Evolutionary conservation across 129 eudicot species (phyloP).

Genomic region (Escallonia rubra): DNA sequence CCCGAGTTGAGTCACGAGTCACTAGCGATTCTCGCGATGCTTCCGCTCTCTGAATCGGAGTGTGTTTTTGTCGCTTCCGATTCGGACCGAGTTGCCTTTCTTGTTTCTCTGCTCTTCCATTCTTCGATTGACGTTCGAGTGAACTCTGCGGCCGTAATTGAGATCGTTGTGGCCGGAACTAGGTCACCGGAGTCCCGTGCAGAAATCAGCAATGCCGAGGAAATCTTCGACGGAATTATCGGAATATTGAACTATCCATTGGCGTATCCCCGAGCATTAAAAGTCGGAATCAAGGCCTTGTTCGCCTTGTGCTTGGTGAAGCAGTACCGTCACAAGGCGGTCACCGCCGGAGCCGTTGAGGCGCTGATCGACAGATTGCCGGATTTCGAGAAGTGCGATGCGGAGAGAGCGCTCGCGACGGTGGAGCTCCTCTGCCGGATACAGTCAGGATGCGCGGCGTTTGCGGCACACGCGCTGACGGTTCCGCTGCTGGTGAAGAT

Average conservation of each 20-base stretch:
- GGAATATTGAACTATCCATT: conserved; percentile 48
- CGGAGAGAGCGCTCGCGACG: conserved; percentile 88
- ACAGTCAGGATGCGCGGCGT: conserved; percentile 70
- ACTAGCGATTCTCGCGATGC: conserved; percentile 52
- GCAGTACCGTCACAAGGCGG: conserved; percentile 87
- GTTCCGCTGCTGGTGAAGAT: conserved; percentile 67
- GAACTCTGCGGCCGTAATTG: conserved; percentile 73
- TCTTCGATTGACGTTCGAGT: conserved; percentile 68
- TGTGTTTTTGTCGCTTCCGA: conserved; percentile 43
- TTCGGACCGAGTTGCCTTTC: conserved; percentile 35
- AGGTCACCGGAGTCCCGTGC: conserved; percentile 68
- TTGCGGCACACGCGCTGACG: conserved; percentile 70
- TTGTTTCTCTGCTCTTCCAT: conserved; percentile 58
- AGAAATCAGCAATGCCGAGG: conserved; percentile 48
- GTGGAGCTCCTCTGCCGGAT: conserved; percentile 77
- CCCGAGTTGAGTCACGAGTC: conserved; percentile 57
- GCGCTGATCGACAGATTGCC: conserved; percentile 55
- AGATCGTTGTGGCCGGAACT: conserved; percentile 58
- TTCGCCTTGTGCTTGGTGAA: conserved; percentile 77
- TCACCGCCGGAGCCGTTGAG: conserved; percentile 73
- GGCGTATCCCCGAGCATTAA: conserved; percentile 67
- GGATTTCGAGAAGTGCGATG: conserved; percentile 83
- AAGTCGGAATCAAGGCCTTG: conserved; percentile 71
- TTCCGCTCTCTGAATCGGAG: conserved; percentile 57
- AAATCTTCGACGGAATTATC: conserved; percentile 55